A percentile compares a stretch with the other conserved stretches of the same genome.
Evolutionary conservation across 805 yeast genomes (phyloP).

Genomic region (Yarrowia bubula): DNA sequence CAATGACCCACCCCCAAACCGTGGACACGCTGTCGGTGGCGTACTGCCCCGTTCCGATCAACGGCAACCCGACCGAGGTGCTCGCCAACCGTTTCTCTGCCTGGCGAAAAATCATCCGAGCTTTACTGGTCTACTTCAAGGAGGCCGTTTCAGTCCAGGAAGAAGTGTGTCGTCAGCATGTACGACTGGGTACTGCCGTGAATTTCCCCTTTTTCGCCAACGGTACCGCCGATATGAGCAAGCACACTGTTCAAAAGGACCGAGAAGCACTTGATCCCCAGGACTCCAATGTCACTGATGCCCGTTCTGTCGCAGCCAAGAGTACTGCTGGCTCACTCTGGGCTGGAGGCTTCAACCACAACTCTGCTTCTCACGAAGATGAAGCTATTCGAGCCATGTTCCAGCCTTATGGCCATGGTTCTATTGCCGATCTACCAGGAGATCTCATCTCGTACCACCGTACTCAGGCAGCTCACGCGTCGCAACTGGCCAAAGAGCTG

Average conservation of each 20-base stretch:
- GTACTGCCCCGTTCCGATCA: slow-evolving; percentile 26
- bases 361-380: slow-evolving; percentile 34
- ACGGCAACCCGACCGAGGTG: slow-evolving; percentile 69
- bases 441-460: slow-evolving; percentile 65
- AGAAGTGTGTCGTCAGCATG: slow-evolving; percentile 79
- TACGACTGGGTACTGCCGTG: slow-evolving; percentile 76
- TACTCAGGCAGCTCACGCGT: slow-evolving; percentile 56
- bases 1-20: background rate
- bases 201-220: slow-evolving; percentile 48
- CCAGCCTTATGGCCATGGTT: slow-evolving; percentile 72
- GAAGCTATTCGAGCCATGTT: slow-evolving; percentile 49
- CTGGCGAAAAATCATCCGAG: slow-evolving; percentile 78
- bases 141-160: slow-evolving; percentile 85
- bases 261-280: slow-evolving; percentile 14
- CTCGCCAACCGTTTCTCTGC: slow-evolving; percentile 79
- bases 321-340: slow-evolving; percentile 10
- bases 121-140: slow-evolving; percentile 68
- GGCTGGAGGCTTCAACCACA: slow-evolving; percentile 11
- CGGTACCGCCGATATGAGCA: slow-evolving; percentile 36
- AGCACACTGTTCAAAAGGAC: slow-evolving; percentile 1
- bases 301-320: slow-evolving; percentile 26
- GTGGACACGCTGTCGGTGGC: slow-evolving; percentile 3
- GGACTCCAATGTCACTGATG: slow-evolving; percentile 24
- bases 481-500: slow-evolving; percentile 58
- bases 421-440: slow-evolving; percentile 80